phyloP scores from a whole-genome alignment of 352 stramenopile genomes.

The Globisporangium radiosum region DNA sequence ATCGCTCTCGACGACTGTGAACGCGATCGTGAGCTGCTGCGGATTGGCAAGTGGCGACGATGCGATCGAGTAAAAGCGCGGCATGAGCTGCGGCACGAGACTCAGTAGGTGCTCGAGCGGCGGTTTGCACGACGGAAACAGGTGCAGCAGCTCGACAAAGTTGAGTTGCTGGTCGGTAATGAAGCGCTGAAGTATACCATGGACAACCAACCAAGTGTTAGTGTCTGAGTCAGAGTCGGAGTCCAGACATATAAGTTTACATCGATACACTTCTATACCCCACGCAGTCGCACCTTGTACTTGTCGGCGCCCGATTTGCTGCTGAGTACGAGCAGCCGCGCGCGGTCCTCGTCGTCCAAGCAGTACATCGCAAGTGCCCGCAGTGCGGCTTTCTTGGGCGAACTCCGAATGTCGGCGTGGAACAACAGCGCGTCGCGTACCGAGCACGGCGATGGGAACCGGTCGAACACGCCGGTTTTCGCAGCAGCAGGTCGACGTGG shows the following conservation, averaged over 20 bases:
- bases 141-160: conserved; percentile 86
- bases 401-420: conserved; percentile 78
- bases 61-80: conserved; percentile 94
- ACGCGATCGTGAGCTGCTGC: conserved; percentile 73
- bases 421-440: conserved; percentile 71
- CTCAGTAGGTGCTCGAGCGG: conserved; percentile 86
- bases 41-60: conserved; percentile 86
- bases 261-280: background rate
- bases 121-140: conserved; percentile 90
- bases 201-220: background rate
- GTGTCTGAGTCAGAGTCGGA: too few relatives aligned
- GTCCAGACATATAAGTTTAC: too few relatives aligned
- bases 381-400: conserved; percentile 71
- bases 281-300: conserved; percentile 45
- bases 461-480: conserved; percentile 26
- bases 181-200: conserved; percentile 42
- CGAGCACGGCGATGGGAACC: conserved; percentile 49
- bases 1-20: conserved; percentile 90
- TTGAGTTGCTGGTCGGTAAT: conserved; percentile 86
- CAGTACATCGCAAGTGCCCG: conserved; percentile 65
- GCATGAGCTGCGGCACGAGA: conserved; percentile 84
- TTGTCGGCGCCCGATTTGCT: conserved; percentile 60
- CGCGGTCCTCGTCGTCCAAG: conserved; percentile 47
- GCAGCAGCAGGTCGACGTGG: conserved; percentile 2
- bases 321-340: conserved; percentile 56